phyloP scores from a whole-genome alignment of 345 rosid species.

The Durio zibethinus region DNA sequence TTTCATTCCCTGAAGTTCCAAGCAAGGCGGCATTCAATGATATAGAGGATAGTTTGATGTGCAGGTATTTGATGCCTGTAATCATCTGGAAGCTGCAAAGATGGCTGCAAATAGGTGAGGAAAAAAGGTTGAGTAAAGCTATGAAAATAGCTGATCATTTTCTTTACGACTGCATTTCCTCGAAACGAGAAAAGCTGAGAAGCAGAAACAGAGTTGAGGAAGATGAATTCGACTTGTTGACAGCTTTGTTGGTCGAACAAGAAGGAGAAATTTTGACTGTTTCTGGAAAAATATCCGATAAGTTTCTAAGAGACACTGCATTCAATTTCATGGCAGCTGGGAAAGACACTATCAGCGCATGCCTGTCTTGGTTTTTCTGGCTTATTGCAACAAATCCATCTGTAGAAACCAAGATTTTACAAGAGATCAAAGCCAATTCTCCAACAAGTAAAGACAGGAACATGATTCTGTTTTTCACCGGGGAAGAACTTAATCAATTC shows the following conservation, averaged over 20 bases:
- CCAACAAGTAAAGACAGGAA: neutral
- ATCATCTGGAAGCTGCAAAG: constrained; percentile 21
- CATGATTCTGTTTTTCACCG: neutral
- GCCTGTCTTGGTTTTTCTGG: constrained; percentile 42
- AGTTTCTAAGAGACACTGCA: constrained; percentile 27
- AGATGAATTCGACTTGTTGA: constrained; percentile 22
- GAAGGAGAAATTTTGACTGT: neutral
- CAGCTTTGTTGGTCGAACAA: constrained; percentile 17
- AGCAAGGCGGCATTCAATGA: constrained; percentile 23
- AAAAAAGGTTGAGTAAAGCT: constrained; percentile 19
- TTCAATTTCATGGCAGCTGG: constrained; percentile 35
- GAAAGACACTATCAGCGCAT: constrained; percentile 36
- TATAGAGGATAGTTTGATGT: constrained; percentile 12
- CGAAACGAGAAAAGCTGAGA: constrained; percentile 5
- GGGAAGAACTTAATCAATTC: constrained; percentile 1
- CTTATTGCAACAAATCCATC: constrained; percentile 33
- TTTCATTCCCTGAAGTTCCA: constrained; percentile 20
- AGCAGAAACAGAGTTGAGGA: neutral
- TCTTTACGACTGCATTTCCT: constrained; percentile 14
- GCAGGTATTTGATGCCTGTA: constrained; percentile 10
- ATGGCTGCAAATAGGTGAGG: constrained; percentile 30
- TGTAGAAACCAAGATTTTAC: constrained; percentile 22
- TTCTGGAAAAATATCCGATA: constrained; percentile 11
- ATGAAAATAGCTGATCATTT: constrained; percentile 8
- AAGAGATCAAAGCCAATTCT: constrained; percentile 23